These are phyloP conservation scores for Arthrobotrys entomopaga DNA, from an alignment of 2,329 filamentous ascomycete species.

Conservation along the genomic window DNA sequence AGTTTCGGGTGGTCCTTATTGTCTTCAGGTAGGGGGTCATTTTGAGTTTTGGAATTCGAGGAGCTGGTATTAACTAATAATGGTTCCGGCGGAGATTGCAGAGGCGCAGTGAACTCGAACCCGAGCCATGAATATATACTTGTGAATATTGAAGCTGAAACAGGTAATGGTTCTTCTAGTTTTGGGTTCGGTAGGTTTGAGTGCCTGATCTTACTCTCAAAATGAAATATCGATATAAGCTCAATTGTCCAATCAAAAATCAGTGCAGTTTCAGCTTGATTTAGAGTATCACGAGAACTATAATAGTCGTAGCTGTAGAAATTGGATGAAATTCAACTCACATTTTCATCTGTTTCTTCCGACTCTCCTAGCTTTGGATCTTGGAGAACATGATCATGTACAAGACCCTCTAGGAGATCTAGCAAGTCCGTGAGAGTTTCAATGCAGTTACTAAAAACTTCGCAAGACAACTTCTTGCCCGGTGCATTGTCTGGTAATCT, in stretches of 20 bases:
- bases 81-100: constrained; percentile 2
- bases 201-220: background rate
- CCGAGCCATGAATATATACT: constrained; percentile 19
- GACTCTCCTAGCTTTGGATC: background rate
- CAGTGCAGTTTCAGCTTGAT: background rate
- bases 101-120: constrained; percentile 1
- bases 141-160: constrained; percentile 8
- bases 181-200: background rate
- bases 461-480: constrained; percentile 16
- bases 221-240: constrained; percentile 4
- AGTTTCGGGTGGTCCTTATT: constrained; percentile 10
- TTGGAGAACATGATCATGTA: constrained; percentile 4
- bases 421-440: constrained; percentile 20
- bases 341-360: background rate
- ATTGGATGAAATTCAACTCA: background rate
- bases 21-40: background rate
- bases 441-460: constrained; percentile 23
- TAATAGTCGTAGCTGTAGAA: background rate
- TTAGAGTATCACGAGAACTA: background rate
- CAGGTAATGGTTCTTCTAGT: background rate
- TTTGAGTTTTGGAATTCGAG: constrained; percentile 5
- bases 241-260: constrained; percentile 3
- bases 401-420: constrained; percentile 14
- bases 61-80: background rate
- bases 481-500: constrained; percentile 22